Evolutionary conservation across 2,329 filamentous ascomycete species (phyloP).

Genomic region (Penicillium sp.): DNA sequence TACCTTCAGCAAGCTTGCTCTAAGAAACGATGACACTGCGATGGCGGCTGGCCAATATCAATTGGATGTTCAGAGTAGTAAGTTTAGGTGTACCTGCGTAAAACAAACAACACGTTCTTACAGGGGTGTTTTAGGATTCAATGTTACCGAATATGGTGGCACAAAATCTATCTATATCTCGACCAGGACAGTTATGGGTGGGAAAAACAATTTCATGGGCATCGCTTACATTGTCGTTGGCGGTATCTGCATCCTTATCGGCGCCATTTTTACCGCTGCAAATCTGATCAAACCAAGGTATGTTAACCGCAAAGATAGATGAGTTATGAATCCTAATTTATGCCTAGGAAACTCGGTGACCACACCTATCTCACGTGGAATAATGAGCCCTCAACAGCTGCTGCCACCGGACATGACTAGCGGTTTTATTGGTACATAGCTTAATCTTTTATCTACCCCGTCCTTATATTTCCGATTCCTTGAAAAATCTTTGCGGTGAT

Average conservation of each 20-base stretch:
- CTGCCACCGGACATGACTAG: constrained; percentile 55
- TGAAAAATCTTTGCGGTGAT: neutral
- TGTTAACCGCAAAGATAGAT: neutral
- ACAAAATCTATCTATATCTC: constrained; percentile 88
- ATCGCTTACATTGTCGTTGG: constrained; percentile 95
- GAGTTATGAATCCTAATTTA: neutral
- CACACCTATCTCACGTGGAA: constrained; percentile 98
- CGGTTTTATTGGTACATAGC: constrained; percentile 24
- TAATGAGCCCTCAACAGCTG: constrained; percentile 59
- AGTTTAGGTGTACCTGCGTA: constrained; percentile 34
- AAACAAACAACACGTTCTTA: neutral
- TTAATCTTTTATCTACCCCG: constrained; percentile 11
- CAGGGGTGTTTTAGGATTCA: constrained; percentile 61
- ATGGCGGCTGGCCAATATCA: constrained; percentile 72
- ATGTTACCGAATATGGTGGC: constrained; percentile 71
- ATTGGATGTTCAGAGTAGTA: constrained; percentile 74
- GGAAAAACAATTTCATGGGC: constrained; percentile 90
- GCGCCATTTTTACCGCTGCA: constrained; percentile 80
- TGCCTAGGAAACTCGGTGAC: constrained; percentile 82
- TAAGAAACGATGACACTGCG: constrained; percentile 67
- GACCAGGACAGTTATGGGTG: constrained; percentile 87
- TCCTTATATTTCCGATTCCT: neutral
- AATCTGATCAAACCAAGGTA: constrained; percentile 89
- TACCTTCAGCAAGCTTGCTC: constrained; percentile 88
- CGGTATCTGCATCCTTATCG: constrained; percentile 85